Conservation (phyloP, 1,284 basidiomycete species). For the Microbotryum silenes-acaulis region DNA sequence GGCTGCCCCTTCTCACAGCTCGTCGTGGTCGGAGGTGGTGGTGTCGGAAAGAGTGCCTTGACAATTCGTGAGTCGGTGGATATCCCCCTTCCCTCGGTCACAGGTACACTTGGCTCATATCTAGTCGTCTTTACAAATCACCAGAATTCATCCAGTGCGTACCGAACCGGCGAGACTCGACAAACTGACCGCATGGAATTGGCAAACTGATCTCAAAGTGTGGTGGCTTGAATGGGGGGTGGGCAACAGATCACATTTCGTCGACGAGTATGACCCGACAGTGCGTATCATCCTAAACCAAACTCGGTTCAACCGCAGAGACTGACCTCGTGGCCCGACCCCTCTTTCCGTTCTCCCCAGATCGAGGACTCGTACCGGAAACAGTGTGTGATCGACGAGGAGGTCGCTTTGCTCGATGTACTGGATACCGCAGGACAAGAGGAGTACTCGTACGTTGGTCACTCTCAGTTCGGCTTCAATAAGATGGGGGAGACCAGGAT, state of each 20-base stretch:
- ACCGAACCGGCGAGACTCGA: too few species aligned
- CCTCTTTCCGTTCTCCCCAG: not conserved
- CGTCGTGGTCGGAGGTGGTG: constrained; percentile 96
- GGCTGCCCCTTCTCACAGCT: constrained; percentile 62
- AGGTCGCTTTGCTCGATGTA: constrained; percentile 93
- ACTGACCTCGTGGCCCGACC: not conserved
- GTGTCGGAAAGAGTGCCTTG: constrained; percentile 59
- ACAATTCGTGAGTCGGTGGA: constrained; percentile 56
- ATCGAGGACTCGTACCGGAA: constrained; percentile 77
- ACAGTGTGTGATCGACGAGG: constrained; percentile 94
- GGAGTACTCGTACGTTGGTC: constrained; percentile 74
- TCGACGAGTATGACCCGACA: constrained; percentile 97
- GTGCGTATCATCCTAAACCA: not conserved
- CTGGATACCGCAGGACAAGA: constrained; percentile 98
- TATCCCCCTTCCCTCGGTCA: not conserved
- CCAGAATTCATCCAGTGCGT: not conserved
- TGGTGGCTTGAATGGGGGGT: constrained; percentile 65
- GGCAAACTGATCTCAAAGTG: too few species aligned
- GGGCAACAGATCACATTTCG: constrained; percentile 75
- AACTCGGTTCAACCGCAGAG: not conserved
- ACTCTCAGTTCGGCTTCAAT: too few species aligned
- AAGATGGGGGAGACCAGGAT: not conserved
- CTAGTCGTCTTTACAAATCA: not conserved
- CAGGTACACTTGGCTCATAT: not conserved
- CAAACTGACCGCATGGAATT: too few species aligned